Base-by-base conservation (phyloP, 139 green algal genomes). In the Raphidocelis subcapitata region DNA sequence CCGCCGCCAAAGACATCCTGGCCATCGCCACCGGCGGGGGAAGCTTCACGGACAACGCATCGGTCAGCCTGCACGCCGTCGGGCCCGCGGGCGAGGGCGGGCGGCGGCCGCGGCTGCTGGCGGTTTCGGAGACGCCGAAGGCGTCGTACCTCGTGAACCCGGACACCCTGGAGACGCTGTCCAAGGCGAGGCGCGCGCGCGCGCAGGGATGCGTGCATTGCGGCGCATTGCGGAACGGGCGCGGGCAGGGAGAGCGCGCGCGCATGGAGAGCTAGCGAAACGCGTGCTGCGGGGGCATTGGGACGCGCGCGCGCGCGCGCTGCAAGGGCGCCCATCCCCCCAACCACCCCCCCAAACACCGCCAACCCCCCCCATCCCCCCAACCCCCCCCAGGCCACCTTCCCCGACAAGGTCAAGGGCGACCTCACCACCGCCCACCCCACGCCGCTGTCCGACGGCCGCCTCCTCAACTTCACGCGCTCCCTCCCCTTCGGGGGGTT, bases 341-440 rank as follows among this genome's bases (percentile, higher is more conserved):
- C n/a, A n/a, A n/a, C 41, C 41, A 12, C 41, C 41, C 8, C 8
- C 41, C 41, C 8, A 49, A 49, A 12, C 41, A 8, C 8, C 41
- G 8, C 41, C 41, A 49, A 49, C 8, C 41, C 41, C 41, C 41
- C 41, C 8, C 8, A 12, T 49, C 41, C 41, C 8, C 41, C 41
- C 8, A 8, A 12, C 41, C 69, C 84, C 41, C 46, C n/a, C 29
- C 59, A 76, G 71, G 62, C 67, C 8, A 21, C 35, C 1, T 71
- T 49, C 41, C 41, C 41, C 8, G 41, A 49, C 41, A 49, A 49
- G 41, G 28, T 95, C 1, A 73, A 72, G 15, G 91, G 91, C 0
- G 76, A 89, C 67, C 71, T 96, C 1, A 89, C 82, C 28, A 93
- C 84, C 0, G 90, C 90, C 0, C 91, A 96, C 67, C 87, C 88